Percentiles rank a stretch among this genome's conserved stretches.
These are phyloP conservation scores for Mortierella alpina DNA, from an alignment of 192 early-diverging fungal genomes.

Conservation along the genomic window DNA sequence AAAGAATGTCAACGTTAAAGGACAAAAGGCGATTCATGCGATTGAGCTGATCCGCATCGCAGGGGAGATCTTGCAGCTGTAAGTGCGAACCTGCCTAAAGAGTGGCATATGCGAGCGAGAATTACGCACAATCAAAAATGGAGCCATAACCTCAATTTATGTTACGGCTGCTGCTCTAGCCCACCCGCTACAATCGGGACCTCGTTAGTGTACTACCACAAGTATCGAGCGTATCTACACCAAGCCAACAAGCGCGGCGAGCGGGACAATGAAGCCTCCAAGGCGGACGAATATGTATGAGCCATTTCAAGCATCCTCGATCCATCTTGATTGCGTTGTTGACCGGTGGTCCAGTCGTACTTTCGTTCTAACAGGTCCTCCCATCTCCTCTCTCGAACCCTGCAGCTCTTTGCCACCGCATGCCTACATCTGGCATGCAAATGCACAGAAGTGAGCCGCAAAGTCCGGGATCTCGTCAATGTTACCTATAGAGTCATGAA, in stretches of 20 bases:
- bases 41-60: conserved; percentile 51
- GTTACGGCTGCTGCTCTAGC: conserved; percentile 15
- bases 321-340: conserved; percentile 8
- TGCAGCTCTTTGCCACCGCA: conserved; percentile 62
- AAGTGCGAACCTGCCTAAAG: too few relatives aligned
- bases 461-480: conserved; percentile 65
- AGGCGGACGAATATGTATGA: conserved; percentile 45
- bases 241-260: conserved; percentile 39
- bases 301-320: neutral
- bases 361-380: neutral
- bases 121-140: neutral
- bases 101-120: neutral
- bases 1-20: conserved; percentile 6
- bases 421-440: conserved; percentile 65
- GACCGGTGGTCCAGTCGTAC: neutral
- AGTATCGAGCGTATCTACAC: conserved; percentile 53
- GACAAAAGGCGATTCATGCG: conserved; percentile 45
- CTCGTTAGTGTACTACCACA: conserved; percentile 62
- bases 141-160: neutral
- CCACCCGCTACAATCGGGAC: conserved; percentile 61
- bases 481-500: conserved; percentile 57
- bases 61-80: conserved; percentile 51
- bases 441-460: conserved; percentile 62
- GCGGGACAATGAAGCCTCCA: conserved; percentile 52
- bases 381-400: neutral